phyloP scores from a whole-genome alignment of 495 filamentous ascomycete species.

The Penicillium arizonense region DNA sequence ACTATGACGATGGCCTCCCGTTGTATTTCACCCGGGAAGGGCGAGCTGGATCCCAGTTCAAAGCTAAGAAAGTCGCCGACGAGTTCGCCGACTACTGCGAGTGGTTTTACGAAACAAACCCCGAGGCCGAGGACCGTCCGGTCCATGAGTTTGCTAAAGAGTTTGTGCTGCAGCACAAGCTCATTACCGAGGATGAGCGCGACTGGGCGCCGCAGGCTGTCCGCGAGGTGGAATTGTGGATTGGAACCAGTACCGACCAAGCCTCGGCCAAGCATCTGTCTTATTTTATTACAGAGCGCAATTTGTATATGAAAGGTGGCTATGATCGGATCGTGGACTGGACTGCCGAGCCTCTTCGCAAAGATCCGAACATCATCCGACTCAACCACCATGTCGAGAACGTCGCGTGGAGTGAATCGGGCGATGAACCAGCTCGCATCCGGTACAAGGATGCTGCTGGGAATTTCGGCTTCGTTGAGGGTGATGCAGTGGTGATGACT shows the following conservation, averaged over 20 bases:
- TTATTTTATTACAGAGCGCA: slow-evolving; percentile 26
- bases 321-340: slow-evolving; percentile 27
- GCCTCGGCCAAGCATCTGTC: slow-evolving; percentile 25
- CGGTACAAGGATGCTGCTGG: slow-evolving; percentile 16
- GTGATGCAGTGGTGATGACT: slow-evolving; percentile 23
- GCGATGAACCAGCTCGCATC: slow-evolving; percentile 7
- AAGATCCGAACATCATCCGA: slow-evolving; percentile 11
- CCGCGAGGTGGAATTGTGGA: slow-evolving; percentile 24
- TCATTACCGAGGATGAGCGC: slow-evolving; percentile 25
- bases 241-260: slow-evolving; percentile 18
- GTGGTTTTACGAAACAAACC: slow-evolving; percentile 25
- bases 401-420: slow-evolving; percentile 19
- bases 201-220: slow-evolving; percentile 24
- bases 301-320: slow-evolving; percentile 27
- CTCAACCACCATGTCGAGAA: slow-evolving; percentile 19
- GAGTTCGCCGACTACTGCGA: slow-evolving; percentile 26
- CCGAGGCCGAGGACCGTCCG: slow-evolving; percentile 20
- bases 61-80: slow-evolving; percentile 26
- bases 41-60: slow-evolving; percentile 24
- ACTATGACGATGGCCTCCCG: slow-evolving; percentile 23
- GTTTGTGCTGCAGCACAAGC: slow-evolving; percentile 20
- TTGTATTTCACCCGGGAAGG: slow-evolving; percentile 23
- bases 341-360: slow-evolving; percentile 14
- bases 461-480: slow-evolving; percentile 1
- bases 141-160: slow-evolving; percentile 22